phyloP scores from a whole-genome alignment of 2,329 filamentous ascomycete species.

The Hymenotorrendiella dingleyae region DNA sequence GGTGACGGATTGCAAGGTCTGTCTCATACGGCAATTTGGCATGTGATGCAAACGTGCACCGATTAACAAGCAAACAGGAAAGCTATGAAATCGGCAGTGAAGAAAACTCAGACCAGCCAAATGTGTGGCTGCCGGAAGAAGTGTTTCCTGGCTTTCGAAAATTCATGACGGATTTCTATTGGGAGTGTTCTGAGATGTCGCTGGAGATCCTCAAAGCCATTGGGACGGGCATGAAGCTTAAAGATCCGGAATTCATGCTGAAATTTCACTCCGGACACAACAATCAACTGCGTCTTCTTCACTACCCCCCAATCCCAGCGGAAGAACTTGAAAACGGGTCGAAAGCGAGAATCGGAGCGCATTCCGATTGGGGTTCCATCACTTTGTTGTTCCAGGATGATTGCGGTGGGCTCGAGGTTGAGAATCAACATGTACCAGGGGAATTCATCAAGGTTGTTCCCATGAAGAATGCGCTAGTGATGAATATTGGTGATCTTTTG shows the following conservation, averaged over 20 bases:
- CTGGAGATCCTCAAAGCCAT: conserved; percentile 41
- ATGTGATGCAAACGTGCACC: not conserved
- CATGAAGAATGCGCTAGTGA: conserved; percentile 36
- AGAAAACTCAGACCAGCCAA: conserved; percentile 38
- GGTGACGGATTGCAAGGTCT: conserved; percentile 46
- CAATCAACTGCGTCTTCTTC: conserved; percentile 54
- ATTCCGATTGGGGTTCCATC: conserved; percentile 46
- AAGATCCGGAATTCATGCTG: conserved; percentile 39
- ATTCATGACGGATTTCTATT: conserved; percentile 45
- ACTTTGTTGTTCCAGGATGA: conserved; percentile 50
- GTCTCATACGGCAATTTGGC: not conserved
- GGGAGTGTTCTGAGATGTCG: conserved; percentile 38
- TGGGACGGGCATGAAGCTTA: conserved; percentile 41
- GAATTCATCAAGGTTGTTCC: conserved; percentile 37
- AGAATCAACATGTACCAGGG: conserved; percentile 35
- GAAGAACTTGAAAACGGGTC: conserved; percentile 36
- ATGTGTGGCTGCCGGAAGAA: conserved; percentile 43
- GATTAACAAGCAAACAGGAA: conserved; percentile 34
- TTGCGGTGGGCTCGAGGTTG: conserved; percentile 44
- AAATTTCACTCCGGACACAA: conserved; percentile 47
- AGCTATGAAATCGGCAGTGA: conserved; percentile 48
- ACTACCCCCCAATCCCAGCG: conserved; percentile 47
- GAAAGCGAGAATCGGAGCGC: conserved; percentile 42
- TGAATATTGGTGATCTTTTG: conserved; percentile 45
- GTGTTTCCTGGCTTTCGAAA: conserved; percentile 40